phyloP scores from a whole-genome alignment of 257 asterid genomes.

The Leptodermis oblonga region DNA sequence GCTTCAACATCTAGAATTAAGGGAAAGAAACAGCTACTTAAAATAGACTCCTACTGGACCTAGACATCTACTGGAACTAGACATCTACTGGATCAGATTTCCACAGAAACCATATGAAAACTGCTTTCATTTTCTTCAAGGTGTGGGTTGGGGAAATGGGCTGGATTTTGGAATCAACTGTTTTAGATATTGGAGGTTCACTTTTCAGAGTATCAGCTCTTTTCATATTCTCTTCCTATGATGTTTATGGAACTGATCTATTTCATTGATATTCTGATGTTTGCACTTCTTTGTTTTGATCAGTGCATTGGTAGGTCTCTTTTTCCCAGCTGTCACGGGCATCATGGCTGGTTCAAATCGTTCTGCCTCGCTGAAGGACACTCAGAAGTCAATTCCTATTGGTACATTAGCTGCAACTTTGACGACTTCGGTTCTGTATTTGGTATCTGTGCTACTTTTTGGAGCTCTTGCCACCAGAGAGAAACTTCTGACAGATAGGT shows the following conservation, averaged over 20 bases:
- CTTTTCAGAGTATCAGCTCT: neutral
- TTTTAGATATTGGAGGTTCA: neutral
- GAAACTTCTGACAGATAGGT: slow-evolving; percentile 98
- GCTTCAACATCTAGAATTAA: too few relatives aligned
- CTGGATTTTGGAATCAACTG: neutral
- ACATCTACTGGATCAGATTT: too few relatives aligned
- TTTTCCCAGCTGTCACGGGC: slow-evolving; percentile 99
- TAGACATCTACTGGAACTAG: too few relatives aligned
- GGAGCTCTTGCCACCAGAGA: slow-evolving; percentile 97
- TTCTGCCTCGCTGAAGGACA: slow-evolving; percentile 95
- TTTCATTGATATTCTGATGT: slow-evolving; percentile 35
- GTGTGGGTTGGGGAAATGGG: slow-evolving; percentile 1
- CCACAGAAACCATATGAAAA: too few relatives aligned
- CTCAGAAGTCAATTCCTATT: slow-evolving; percentile 93
- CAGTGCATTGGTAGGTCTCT: slow-evolving; percentile 99
- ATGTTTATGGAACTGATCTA: neutral
- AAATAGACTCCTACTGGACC: too few relatives aligned
- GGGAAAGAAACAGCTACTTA: too few relatives aligned
- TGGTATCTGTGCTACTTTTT: slow-evolving; percentile 71
- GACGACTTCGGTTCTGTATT: slow-evolving; percentile 69
- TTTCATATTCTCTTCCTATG: neutral
- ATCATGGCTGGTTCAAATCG: slow-evolving; percentile 99
- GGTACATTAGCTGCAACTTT: slow-evolving; percentile 95
- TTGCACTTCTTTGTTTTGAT: slow-evolving; percentile 25
- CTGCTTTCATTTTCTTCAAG: neutral